These are phyloP conservation scores for Trametes elegans DNA, from an alignment of 768 basidiomycete species.

Conservation along the genomic window DNA sequence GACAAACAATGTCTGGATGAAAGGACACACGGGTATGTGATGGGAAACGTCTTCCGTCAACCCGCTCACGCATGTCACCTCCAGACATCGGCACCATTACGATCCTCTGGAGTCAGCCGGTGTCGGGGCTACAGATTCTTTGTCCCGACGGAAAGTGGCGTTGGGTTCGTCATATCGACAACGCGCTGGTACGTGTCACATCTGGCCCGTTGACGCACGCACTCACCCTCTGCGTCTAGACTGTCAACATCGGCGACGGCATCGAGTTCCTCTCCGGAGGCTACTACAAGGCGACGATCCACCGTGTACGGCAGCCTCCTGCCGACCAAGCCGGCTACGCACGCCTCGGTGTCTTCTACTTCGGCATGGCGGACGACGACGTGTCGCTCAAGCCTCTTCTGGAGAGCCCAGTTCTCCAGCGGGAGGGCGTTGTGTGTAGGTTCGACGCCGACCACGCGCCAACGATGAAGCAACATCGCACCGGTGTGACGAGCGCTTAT, in stretches of 20 bases:
- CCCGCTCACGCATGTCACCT: too few species aligned
- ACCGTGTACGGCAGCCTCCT: slow-evolving; percentile 61
- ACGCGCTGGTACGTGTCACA: slow-evolving; percentile 43
- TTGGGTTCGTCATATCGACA: slow-evolving; percentile 57
- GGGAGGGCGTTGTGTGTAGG: slow-evolving; percentile 38
- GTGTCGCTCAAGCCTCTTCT: slow-evolving; percentile 44
- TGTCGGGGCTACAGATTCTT: slow-evolving; percentile 56
- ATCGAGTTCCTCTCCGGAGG: slow-evolving; percentile 62
- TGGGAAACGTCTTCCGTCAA: neutral
- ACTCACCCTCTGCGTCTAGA: neutral
- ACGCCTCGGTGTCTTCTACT: slow-evolving; percentile 60
- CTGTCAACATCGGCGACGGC: slow-evolving; percentile 55
- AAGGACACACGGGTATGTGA: slow-evolving; percentile 53
- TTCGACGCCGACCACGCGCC: slow-evolving; percentile 43
- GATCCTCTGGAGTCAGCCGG: slow-evolving; percentile 60
- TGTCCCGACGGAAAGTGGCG: slow-evolving; percentile 51
- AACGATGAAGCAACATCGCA: slow-evolving; percentile 53
- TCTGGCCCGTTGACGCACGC: neutral
- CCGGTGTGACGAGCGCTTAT: slow-evolving; percentile 48
- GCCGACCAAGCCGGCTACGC: slow-evolving; percentile 47
- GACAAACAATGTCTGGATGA: slow-evolving; percentile 56
- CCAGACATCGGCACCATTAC: slow-evolving; percentile 59
- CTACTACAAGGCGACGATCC: slow-evolving; percentile 57
- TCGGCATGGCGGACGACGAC: slow-evolving; percentile 49
- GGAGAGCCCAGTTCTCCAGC: slow-evolving; percentile 49